Evolutionary conservation across 1,284 basidiomycete genomes (phyloP).

Genomic region (Cutaneotrichosporon arboriforme): DNA sequence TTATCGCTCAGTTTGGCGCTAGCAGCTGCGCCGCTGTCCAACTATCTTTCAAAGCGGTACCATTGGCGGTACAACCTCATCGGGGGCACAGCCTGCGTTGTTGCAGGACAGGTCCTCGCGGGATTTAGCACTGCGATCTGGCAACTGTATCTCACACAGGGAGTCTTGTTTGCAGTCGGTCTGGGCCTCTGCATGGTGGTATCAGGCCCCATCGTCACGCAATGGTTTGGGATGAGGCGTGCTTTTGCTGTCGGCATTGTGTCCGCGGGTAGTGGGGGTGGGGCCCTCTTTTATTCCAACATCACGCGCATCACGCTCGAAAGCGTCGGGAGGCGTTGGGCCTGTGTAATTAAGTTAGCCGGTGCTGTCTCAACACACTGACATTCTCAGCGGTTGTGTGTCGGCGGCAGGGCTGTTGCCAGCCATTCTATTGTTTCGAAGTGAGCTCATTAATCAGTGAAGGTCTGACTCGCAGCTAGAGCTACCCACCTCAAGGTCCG

Average conservation of each 20-base stretch:
- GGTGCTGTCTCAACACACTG: constrained; percentile 7
- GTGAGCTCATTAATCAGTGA: neutral
- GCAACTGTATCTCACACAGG: constrained; percentile 35
- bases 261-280: constrained; percentile 40
- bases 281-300: constrained; percentile 41
- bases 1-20: constrained; percentile 14
- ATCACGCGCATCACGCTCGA: constrained; percentile 39
- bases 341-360: constrained; percentile 20
- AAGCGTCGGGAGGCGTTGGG: constrained; percentile 37
- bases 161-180: constrained; percentile 37
- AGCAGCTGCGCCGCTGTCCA: constrained; percentile 12
- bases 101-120: constrained; percentile 34
- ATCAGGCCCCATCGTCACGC: constrained; percentile 13
- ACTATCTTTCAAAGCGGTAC: constrained; percentile 13
- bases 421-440: constrained; percentile 26
- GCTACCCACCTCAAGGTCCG: constrained; percentile 23
- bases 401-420: constrained; percentile 42
- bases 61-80: constrained; percentile 15
- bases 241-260: constrained; percentile 28
- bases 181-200: constrained; percentile 23
- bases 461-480: constrained; percentile 16
- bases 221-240: constrained; percentile 19
- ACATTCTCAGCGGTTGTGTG: constrained; percentile 42
- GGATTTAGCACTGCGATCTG: constrained; percentile 27
- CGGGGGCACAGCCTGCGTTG: constrained; percentile 21